A percentile compares a stretch with the other conserved stretches of the same genome.
Evolutionary conservation across 176 grass and related monocot species (phyloP).

Genomic region (Aechmea fasciata): DNA sequence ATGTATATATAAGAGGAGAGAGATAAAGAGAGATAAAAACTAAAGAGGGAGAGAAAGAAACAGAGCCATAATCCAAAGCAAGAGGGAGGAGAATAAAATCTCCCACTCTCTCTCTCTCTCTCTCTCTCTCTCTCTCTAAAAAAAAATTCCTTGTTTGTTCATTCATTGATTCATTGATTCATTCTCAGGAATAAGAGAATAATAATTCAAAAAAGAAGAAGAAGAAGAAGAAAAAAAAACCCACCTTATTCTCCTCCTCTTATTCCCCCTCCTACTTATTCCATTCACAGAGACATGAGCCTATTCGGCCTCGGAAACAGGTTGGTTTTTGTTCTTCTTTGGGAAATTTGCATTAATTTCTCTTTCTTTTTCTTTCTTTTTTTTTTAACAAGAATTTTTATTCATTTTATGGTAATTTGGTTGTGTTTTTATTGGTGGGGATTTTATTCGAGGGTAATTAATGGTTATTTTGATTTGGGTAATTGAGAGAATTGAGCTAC

Average conservation of each 20-base stretch:
- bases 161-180: too few relatives aligned
- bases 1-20: too few relatives aligned
- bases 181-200: too few relatives aligned
- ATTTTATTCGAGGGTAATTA: background rate
- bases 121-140: too few relatives aligned
- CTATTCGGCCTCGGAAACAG: conserved; percentile 55
- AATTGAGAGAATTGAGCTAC: background rate
- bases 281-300: conserved; percentile 38
- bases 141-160: too few relatives aligned
- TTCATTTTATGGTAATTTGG: background rate
- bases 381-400: background rate
- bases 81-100: too few relatives aligned
- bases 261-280: background rate
- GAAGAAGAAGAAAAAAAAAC: background rate
- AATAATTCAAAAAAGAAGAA: background rate
- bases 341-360: background rate
- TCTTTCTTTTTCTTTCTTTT: background rate
- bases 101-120: too few relatives aligned
- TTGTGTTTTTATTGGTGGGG: background rate
- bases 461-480: background rate
- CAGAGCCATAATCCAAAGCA: too few relatives aligned
- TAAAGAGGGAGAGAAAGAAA: too few relatives aligned
- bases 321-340: conserved; percentile 11
- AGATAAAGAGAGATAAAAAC: too few relatives aligned
- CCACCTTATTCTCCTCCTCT: background rate